Conservation (phyloP, 164 flowering plant species). For the Taxillus chinensis region DNA sequence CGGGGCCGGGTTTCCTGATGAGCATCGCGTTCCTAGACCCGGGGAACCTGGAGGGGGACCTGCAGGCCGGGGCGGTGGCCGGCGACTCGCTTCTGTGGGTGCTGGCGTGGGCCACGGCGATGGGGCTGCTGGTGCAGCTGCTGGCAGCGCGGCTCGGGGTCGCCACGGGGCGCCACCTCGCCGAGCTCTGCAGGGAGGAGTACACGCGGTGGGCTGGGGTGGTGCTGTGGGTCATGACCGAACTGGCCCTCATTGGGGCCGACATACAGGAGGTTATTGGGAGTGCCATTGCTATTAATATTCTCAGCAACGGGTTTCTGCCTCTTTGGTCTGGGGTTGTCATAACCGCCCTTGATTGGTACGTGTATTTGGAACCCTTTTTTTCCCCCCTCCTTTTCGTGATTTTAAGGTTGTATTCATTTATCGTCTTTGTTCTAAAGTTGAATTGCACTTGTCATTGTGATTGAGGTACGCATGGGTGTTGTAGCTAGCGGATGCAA, state of each 20-base stretch:
- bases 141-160: conserved; percentile 65
- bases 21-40: conserved; percentile 77
- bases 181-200: conserved; percentile 62
- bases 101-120: conserved; percentile 62
- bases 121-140: conserved; percentile 63
- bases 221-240: conserved; percentile 63
- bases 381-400: background rate
- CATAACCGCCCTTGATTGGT: conserved; percentile 63
- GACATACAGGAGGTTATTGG: conserved; percentile 75
- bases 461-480: too few species aligned
- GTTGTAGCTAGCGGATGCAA: too few species aligned
- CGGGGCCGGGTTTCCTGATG: conserved; percentile 75
- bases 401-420: background rate
- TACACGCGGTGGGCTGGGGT: conserved; percentile 53
- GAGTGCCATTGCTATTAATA: conserved; percentile 65
- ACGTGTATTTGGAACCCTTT: background rate
- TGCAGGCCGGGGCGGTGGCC: conserved; percentile 71
- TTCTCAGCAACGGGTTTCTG: conserved; percentile 45
- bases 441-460: too few species aligned
- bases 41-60: conserved; percentile 74
- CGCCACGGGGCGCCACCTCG: conserved; percentile 61
- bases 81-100: conserved; percentile 73
- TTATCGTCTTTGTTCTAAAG: too few species aligned
- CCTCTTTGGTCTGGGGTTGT: conserved; percentile 66
- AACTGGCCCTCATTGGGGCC: conserved; percentile 55